Evolutionary conservation across 1,284 basidiomycete species (phyloP).

Genomic region (Tilletia caries): DNA sequence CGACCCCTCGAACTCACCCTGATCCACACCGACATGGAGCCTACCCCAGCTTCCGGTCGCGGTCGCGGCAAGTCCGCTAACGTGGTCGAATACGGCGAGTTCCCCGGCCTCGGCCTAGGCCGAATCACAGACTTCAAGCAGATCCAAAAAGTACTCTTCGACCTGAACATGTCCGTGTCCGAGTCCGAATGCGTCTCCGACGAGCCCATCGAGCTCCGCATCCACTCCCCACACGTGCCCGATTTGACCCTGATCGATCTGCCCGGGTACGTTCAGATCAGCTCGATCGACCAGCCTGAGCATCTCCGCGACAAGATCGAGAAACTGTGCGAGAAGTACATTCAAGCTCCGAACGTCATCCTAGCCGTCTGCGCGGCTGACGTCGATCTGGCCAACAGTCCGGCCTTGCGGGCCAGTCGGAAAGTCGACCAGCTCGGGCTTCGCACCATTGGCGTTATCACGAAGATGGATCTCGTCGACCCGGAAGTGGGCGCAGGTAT

Average conservation of each 20-base stretch:
- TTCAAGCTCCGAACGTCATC: conserved; percentile 94
- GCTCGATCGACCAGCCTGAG: conserved; percentile 93
- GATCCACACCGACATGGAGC: conserved; percentile 70
- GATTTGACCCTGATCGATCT: conserved; percentile 96
- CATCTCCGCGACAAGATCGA: conserved; percentile 88
- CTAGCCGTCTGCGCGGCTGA: conserved; percentile 96
- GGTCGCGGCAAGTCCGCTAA: conserved; percentile 13
- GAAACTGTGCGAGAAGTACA: conserved; percentile 87
- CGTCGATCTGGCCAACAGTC: conserved; percentile 96
- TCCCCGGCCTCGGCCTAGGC: conserved; percentile 80
- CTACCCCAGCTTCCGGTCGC: not conserved
- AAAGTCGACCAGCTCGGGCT: conserved; percentile 91
- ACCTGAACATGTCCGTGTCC: conserved; percentile 91
- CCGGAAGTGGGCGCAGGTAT: conserved; percentile 78
- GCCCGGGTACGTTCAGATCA: conserved; percentile 92
- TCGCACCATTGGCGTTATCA: conserved; percentile 94
- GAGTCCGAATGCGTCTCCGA: conserved; percentile 83
- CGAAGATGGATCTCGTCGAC: conserved; percentile 96
- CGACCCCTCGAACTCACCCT: conserved; percentile 96
- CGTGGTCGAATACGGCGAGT: conserved; percentile 79
- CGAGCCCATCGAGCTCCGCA: conserved; percentile 91
- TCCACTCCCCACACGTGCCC: conserved; percentile 91
- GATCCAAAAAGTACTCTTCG: conserved; percentile 87
- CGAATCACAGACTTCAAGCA: conserved; percentile 82
- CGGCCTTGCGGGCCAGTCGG: conserved; percentile 84